These are phyloP conservation scores for Colletotrichum magnum DNA, from an alignment of 2,329 filamentous ascomycete species.

Conservation along the genomic window DNA sequence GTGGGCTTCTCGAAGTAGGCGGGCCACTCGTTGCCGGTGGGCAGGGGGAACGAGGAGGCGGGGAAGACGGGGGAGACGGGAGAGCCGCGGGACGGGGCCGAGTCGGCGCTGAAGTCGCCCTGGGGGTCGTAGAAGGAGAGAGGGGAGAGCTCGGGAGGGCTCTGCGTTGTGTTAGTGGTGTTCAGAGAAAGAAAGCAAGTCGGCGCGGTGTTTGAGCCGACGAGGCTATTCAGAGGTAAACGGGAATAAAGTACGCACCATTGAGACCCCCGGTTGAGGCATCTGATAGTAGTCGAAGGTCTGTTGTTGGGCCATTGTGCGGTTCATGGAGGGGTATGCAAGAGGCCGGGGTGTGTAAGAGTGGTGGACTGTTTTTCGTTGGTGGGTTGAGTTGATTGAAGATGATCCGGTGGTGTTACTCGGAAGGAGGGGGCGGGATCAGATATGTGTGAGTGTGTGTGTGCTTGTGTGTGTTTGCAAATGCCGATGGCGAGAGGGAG, in stretches of 20 bases:
- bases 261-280: slow-evolving; percentile 27
- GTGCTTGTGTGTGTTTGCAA: slow-evolving; percentile 1
- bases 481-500: slow-evolving; percentile 29
- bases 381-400: slow-evolving; percentile 10
- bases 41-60: slow-evolving; percentile 48
- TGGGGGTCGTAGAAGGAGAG: slow-evolving; percentile 43
- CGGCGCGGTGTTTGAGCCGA: background rate
- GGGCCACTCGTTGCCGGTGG: slow-evolving; percentile 46
- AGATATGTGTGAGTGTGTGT: slow-evolving; percentile 18
- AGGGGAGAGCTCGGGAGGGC: slow-evolving; percentile 40
- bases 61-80: slow-evolving; percentile 49
- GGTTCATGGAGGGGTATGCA: slow-evolving; percentile 27
- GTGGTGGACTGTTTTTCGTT: slow-evolving; percentile 7
- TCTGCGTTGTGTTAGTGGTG: slow-evolving; percentile 36
- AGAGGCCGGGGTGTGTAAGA: slow-evolving; percentile 5
- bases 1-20: slow-evolving; percentile 48
- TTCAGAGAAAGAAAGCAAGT: background rate
- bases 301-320: slow-evolving; percentile 37
- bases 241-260: slow-evolving; percentile 19
- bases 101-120: slow-evolving; percentile 53
- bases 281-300: slow-evolving; percentile 39
- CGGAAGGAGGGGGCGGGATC: background rate
- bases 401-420: slow-evolving; percentile 31
- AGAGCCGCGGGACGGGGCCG: slow-evolving; percentile 51
- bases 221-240: slow-evolving; percentile 17